Evolutionary conservation across 148 eudicot species (phyloP).

Genomic region (Amaranthus cruentus): DNA sequence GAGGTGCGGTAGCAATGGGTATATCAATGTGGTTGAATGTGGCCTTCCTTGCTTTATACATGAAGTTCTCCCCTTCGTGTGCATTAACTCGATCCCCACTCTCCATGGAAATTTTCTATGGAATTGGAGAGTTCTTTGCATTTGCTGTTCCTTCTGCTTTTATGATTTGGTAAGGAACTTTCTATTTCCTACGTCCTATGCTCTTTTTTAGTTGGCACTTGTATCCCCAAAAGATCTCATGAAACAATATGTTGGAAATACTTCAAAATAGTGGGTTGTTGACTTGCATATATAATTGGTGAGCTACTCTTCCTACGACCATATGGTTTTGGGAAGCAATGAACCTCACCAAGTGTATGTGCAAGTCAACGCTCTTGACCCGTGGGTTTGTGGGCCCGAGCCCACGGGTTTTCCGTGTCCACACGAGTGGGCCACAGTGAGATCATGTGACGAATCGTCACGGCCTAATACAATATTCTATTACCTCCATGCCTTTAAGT

Average conservation of each 20-base stretch:
- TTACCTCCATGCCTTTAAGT: too few species aligned
- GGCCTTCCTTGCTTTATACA: slow-evolving; percentile 41
- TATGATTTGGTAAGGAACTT: slow-evolving; percentile 59
- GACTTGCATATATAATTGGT: too few species aligned
- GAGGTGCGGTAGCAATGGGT: slow-evolving; percentile 60
- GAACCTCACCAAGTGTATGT: too few species aligned
- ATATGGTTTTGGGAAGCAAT: not conserved
- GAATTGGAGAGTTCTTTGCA: slow-evolving; percentile 51
- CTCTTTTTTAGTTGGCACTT: not conserved
- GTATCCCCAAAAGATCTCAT: not conserved
- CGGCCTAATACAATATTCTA: too few species aligned
- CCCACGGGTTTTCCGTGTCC: too few species aligned
- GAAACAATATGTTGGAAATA: too few species aligned
- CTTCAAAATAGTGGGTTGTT: too few species aligned
- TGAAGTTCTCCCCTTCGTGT: slow-evolving; percentile 56
- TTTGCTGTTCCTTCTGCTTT: slow-evolving; percentile 76
- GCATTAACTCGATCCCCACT: slow-evolving; percentile 49
- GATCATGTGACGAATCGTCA: too few species aligned
- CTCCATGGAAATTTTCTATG: slow-evolving; percentile 51
- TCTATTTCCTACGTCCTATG: not conserved
- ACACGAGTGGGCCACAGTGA: too few species aligned
- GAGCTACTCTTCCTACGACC: not conserved
- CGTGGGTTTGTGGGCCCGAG: too few species aligned
- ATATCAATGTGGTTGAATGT: slow-evolving; percentile 59
- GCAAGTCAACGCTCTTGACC: too few species aligned